Base-by-base conservation (phyloP, 1,284 basidiomycete species). In the Lentinus polychrous region DNA sequence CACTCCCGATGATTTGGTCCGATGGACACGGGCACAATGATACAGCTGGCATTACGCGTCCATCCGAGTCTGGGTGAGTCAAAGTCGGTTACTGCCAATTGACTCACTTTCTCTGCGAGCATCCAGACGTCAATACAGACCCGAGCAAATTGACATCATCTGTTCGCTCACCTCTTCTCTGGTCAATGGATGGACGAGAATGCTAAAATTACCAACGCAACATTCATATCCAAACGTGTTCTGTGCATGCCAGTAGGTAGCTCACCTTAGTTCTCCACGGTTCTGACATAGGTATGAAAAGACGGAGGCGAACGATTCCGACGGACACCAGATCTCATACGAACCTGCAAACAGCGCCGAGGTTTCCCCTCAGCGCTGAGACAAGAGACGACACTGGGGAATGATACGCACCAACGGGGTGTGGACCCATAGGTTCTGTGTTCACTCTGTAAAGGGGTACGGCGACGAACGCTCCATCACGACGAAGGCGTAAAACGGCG, bases 321-420 rank as follows among this genome's bases (percentile, higher is more conserved):
- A 72, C 0, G 85, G 86, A 27, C 73, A 78, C 85, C 85, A 88
- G 20, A 88, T 81, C 57, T 88, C 86, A 57, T 86, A 88, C 0
- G 84, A 86, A 12, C 83, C 83, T 86, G 41, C 14, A 55, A 1
- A 39, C 49, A 49, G 53, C 15, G n/a, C 32, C 24, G 42, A 31
- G 2, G 33, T 14, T 45, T 35, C 12, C 32, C 18, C 11, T 36
- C n/a, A 22, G 20, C 39, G 10, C 10, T 40, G 10, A 23, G n/a
- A 23, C 27, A 27, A 5, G 10, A 4, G 27, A 44, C 31, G n/a
- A 12, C 11, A 11, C 11, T 27, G 11, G 10, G 43, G 6, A n/a
- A 37, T 15, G 10, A 33, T n/a, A 60, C 78, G 57, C 55, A 81
- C 85, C 86, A 43, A 79, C 76, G n/a, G 86, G 85, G 65, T 88